Evolutionary conservation across 192 early-diverging fungal species (phyloP), one percentile per base, ranked within the genome.

Genomic region (Rhizophagus prolifer): DNA sequence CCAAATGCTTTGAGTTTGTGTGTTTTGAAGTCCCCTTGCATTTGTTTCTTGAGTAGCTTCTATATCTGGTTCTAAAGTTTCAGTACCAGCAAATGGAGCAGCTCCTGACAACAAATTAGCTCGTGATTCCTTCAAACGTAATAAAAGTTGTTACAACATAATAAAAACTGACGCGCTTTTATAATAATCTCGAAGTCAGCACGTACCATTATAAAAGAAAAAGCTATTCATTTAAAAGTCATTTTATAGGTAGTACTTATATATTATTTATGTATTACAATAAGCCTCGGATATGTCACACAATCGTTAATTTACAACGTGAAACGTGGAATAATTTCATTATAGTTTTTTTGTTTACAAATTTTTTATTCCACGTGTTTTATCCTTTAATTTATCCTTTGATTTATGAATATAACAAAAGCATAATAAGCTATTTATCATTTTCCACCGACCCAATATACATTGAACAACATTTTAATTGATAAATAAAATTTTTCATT

Each of bases 21-120:
- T 19, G 10, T 62, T 28, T 62, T 62, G 23, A 26, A 26, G 26
- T 23, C 26, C 23, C 12, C 23, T 70, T 23, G 23, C 23, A 23
- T 70, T 70, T 2, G 79, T 72, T 54, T 81, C 80, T n/a, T 74
- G 64, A 25, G 72, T 79, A 67, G 83, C 69, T 41, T 84, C 83
- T 38, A 84, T 73, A 58, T 84, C 83, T 73, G 80, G 80, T 28
- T 84, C 83, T 34, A 84, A 79, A 0, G 71, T 10, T 47, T 50
- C 68, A 14, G 68, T 25, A 46, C 41, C 44, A 16, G 58, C 28
- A 74, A 60, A 61, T 10, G 72, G 72, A 36, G 72, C 72, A 1
- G 72, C 72, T 12, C n/a, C 72, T 21, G 72, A 74, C 36, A 74
- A 41, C 44, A 74, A 61, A 34, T 25, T 36, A 47, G 38, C 38